A percentile compares a stretch with the other conserved stretches of the same genome.
Evolutionary conservation across 768 basidiomycete species (phyloP).

Genomic region (Galerina sulciceps): DNA sequence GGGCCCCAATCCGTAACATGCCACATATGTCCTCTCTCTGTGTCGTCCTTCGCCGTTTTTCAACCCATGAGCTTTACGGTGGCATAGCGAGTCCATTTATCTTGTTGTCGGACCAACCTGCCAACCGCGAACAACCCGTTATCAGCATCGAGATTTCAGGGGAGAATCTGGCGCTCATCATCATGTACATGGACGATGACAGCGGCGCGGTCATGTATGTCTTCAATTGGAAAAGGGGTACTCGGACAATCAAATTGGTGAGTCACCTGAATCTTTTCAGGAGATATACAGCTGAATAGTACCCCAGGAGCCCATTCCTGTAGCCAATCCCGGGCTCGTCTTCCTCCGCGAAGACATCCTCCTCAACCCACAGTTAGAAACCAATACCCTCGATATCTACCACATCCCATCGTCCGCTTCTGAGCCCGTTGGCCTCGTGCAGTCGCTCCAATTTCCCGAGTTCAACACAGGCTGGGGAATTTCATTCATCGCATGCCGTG

Average conservation of each 20-base stretch:
- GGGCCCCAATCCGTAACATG: background rate
- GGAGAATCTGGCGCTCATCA: background rate
- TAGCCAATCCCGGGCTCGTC: constrained; percentile 11
- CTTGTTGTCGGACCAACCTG: background rate
- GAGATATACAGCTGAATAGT: background rate
- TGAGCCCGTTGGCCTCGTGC: background rate
- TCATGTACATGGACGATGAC: background rate
- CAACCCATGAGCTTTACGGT: constrained; percentile 17
- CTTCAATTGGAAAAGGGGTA: constrained; percentile 17
- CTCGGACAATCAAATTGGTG: constrained; percentile 5
- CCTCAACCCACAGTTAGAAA: constrained; percentile 3
- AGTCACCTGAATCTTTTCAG: background rate
- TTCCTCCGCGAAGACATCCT: constrained; percentile 20
- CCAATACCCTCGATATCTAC: background rate
- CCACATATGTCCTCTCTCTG: constrained; percentile 3
- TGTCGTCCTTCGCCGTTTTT: constrained; percentile 18
- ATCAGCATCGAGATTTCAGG: background rate
- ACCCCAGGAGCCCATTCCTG: background rate
- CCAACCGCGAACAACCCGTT: background rate
- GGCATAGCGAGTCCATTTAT: constrained; percentile 7
- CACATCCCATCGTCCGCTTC: background rate
- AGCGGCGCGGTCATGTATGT: background rate
- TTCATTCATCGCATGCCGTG: constrained; percentile 7
- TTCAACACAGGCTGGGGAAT: background rate
- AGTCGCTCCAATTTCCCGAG: constrained; percentile 5